Base-by-base conservation (phyloP, 768 basidiomycete species). In the Termitomyces sp. region DNA sequence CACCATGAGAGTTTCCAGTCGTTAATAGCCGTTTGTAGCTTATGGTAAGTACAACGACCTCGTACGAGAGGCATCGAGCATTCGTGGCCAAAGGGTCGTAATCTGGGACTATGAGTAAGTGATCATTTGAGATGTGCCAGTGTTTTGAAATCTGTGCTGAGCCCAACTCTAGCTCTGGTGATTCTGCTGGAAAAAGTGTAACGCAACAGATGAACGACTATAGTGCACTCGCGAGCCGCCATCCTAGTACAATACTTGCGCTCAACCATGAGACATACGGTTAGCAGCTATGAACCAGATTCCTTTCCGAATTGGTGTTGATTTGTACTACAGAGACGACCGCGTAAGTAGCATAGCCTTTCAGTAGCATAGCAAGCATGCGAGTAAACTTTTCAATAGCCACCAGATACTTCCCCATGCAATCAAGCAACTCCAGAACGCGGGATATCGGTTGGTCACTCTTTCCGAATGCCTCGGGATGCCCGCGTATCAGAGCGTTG, bases 401-500 rank as follows among this genome's bases (percentile, higher is more conserved):
- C 67, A 66, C 34, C 60, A 72, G 36, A 68, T 74, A 14, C 61
- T 79, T 44, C 76, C 77, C 0, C 72, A 74, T 57, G 77, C 71
- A 10, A 76, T 79, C 52, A 53, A 63, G 27, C 61, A 60, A 29
- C 69, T 80, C 36, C 63, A 76, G 57, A 59, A 47, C 0, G 75
- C 75, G 2, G 78, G 76, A 3, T 79, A 79, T 67, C 65, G 59
- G 18, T 65, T 80, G 14, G 79, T 79, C 16, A 75, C 72, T 5
- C 56, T 79, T 5, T 72, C 78, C 0, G 75, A 78, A 36, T 80
- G 78, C 55, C 67, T 76, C 12, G 77, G 74, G 2, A 60, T 61
- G 55, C 59, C 67, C 18, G 67, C 77, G 0, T 79, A 79, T 55
- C 70, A 72, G 51, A 66, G 63, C 22, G 68, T 74, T 16, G 68